phyloP scores from a whole-genome alignment of 2,329 filamentous ascomycete species.

The Aurifilum marmelostoma region DNA sequence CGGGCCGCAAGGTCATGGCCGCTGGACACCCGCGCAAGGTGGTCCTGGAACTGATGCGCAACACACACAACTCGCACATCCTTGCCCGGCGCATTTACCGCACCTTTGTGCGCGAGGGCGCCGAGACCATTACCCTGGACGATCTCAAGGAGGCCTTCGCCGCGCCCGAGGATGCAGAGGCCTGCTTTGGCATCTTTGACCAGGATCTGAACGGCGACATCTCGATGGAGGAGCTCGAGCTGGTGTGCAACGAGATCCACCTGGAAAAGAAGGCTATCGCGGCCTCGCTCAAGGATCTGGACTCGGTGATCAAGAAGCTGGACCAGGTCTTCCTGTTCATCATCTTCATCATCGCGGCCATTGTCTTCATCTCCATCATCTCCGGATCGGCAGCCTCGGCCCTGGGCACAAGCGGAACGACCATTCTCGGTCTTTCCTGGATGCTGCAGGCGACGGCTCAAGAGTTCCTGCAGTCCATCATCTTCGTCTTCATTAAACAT shows the following conservation, averaged over 20 bases:
- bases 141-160: slow-evolving; percentile 81
- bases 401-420: slow-evolving; percentile 85
- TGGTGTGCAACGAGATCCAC: slow-evolving; percentile 91
- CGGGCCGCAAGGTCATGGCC: slow-evolving; percentile 68
- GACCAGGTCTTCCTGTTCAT: slow-evolving; percentile 89
- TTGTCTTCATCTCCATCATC: slow-evolving; percentile 88
- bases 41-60: slow-evolving; percentile 75
- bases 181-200: slow-evolving; percentile 90
- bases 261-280: slow-evolving; percentile 95
- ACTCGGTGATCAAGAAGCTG: slow-evolving; percentile 89
- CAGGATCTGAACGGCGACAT: slow-evolving; percentile 97
- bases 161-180: slow-evolving; percentile 82
- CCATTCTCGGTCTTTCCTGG: slow-evolving; percentile 89
- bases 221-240: slow-evolving; percentile 90
- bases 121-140: slow-evolving; percentile 75
- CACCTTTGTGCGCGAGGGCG: slow-evolving; percentile 75
- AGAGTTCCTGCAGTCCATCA: slow-evolving; percentile 90
- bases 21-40: slow-evolving; percentile 84
- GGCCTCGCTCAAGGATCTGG: slow-evolving; percentile 90
- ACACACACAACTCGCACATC: slow-evolving; percentile 75
- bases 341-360: slow-evolving; percentile 75
- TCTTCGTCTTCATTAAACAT: slow-evolving; percentile 97
- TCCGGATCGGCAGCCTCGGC: slow-evolving; percentile 89
- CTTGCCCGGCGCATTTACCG: slow-evolving; percentile 87
- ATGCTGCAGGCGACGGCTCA: slow-evolving; percentile 90